A percentile compares a stretch with the other conserved stretches of the same genome.
Evolutionary conservation across 257 asterid genomes (phyloP).

Genomic region (Penstemon newberryi): DNA sequence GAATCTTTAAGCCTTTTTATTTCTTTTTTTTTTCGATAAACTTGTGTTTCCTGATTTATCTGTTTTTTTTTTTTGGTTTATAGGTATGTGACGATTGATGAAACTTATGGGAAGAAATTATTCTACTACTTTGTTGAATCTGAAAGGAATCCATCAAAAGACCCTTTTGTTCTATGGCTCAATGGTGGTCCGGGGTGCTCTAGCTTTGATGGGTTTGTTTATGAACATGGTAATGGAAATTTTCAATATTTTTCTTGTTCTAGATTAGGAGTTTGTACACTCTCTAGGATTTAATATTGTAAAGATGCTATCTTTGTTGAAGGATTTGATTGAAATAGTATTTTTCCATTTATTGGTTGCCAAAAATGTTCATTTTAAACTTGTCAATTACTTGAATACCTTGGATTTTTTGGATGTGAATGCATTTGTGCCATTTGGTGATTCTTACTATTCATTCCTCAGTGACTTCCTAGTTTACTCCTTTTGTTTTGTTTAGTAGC

Average conservation of each 20-base stretch:
- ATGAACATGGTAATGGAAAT: conserved; percentile 73
- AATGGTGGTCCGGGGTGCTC: conserved; percentile 99
- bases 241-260: background rate
- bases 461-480: background rate
- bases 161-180: conserved; percentile 94
- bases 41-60: conserved; percentile 14
- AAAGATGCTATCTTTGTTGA: conserved; percentile 10
- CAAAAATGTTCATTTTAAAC: background rate
- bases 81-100: conserved; percentile 77
- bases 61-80: background rate
- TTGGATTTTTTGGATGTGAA: background rate
- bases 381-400: conserved; percentile 4
- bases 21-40: background rate
- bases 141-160: conserved; percentile 63
- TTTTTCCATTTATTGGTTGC: background rate
- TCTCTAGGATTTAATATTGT: conserved; percentile 9
- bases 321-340: conserved; percentile 3
- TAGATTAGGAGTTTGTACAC: conserved; percentile 2
- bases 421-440: conserved; percentile 1
- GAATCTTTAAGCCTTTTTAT: background rate
- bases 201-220: conserved; percentile 95
- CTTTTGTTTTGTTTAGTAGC: background rate
- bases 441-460: background rate
- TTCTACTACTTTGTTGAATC: conserved; percentile 89
- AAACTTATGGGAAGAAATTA: conserved; percentile 64